Evolutionary conservation across 768 basidiomycete genomes (phyloP).

Genomic region (Hericium alpestre): DNA sequence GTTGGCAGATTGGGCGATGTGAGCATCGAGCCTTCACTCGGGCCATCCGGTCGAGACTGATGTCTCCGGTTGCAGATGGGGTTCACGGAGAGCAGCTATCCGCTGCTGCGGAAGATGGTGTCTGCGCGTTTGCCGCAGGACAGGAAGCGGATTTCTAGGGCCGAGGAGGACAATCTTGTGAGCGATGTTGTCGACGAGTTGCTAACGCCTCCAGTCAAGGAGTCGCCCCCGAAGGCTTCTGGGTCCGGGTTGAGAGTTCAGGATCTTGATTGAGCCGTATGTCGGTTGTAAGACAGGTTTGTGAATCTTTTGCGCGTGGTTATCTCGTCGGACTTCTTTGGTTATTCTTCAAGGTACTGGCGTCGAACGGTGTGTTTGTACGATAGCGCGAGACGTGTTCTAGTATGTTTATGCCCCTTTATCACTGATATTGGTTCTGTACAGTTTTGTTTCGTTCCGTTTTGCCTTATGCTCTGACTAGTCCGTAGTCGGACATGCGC

Average conservation of each 20-base stretch:
- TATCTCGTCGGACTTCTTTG: neutral
- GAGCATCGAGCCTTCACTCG: conserved; percentile 18
- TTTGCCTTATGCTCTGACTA: neutral
- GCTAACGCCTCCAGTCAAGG: conserved; percentile 21
- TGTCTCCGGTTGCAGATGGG: conserved; percentile 45
- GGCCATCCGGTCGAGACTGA: neutral
- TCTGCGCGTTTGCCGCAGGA: conserved; percentile 22
- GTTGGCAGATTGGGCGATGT: conserved; percentile 43
- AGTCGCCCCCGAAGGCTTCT: neutral
- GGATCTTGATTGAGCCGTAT: neutral
- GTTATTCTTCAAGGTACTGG: neutral
- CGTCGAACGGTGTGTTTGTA: neutral
- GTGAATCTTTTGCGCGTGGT: neutral
- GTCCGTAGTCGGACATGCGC: neutral
- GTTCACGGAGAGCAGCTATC: conserved; percentile 46
- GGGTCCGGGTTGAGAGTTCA: neutral
- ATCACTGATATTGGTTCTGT: neutral
- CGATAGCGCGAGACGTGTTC: neutral
- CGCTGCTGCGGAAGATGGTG: conserved; percentile 40
- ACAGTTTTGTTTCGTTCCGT: neutral
- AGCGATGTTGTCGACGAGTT: conserved; percentile 54
- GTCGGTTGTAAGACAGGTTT: neutral
- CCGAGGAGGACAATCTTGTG: conserved; percentile 55
- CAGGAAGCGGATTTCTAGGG: conserved; percentile 39
- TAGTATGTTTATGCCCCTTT: neutral